These are phyloP conservation scores for Coriaria nepalensis DNA, from an alignment of 306 rosid genomes.

Conservation along the genomic window DNA sequence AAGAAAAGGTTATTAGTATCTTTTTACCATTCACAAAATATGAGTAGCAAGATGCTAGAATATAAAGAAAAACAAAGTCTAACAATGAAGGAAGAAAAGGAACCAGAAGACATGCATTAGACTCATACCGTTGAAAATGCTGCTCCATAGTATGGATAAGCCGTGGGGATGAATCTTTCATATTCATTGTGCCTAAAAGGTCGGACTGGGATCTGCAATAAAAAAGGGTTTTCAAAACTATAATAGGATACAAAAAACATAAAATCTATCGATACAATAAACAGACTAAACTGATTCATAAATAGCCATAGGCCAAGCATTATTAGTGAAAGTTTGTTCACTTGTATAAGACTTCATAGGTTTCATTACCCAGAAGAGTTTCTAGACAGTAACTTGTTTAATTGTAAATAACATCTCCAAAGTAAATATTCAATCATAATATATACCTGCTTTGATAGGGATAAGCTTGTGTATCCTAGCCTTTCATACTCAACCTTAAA, in stretches of 20 bases:
- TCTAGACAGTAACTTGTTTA: too few relatives aligned
- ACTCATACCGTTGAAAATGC: slow-evolving; percentile 72
- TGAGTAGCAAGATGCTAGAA: neutral
- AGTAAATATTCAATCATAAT: neutral
- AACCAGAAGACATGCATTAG: neutral
- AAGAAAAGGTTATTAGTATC: too few relatives aligned
- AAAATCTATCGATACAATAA: too few relatives aligned
- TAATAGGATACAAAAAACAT: neutral
- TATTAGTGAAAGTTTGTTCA: too few relatives aligned
- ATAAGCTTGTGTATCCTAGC: slow-evolving; percentile 81
- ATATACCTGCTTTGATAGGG: slow-evolving; percentile 78
- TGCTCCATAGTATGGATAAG: slow-evolving; percentile 90
- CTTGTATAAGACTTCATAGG: too few relatives aligned
- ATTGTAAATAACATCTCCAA: neutral
- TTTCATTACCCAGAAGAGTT: too few relatives aligned
- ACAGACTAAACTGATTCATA: neutral
- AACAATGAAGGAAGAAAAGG: neutral
- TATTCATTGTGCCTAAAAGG: slow-evolving; percentile 93
- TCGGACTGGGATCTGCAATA: slow-evolving; percentile 86
- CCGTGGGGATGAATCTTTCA: slow-evolving; percentile 88
- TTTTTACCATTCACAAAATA: too few relatives aligned
- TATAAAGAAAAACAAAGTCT: neutral
- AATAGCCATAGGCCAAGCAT: neutral
- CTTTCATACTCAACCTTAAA: slow-evolving; percentile 84
- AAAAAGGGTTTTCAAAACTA: slow-evolving; percentile 8